Conservation (phyloP, 176 grass and related monocot genomes). For the Cymbopogon citratus region DNA sequence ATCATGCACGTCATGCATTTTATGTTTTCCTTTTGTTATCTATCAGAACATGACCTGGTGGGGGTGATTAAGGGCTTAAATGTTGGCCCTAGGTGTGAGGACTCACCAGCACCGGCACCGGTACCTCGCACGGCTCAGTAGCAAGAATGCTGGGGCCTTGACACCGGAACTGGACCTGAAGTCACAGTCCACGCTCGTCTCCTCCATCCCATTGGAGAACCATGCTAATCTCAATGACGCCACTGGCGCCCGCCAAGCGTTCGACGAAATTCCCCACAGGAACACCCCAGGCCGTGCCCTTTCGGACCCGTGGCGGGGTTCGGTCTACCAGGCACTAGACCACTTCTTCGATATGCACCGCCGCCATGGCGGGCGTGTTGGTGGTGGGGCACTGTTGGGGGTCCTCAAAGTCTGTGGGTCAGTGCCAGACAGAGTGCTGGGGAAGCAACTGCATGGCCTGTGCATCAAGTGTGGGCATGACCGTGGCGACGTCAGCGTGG, state of each 20-base stretch:
- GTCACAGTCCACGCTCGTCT: neutral
- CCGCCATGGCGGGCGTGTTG: neutral
- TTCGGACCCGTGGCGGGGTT: neutral
- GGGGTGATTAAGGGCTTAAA: neutral
- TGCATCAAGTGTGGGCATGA: constrained; percentile 31
- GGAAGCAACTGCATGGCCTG: constrained; percentile 55
- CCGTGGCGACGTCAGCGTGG: constrained; percentile 19
- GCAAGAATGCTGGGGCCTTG: neutral
- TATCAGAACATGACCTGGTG: too few species aligned
- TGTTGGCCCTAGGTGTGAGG: neutral
- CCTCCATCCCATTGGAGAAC: neutral
- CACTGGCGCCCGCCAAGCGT: constrained; percentile 14
- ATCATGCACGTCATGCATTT: too few species aligned
- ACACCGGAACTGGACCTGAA: neutral
- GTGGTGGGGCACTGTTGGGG: constrained; percentile 16
- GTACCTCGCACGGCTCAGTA: neutral
- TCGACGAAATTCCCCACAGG: constrained; percentile 36
- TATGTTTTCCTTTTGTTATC: too few species aligned
- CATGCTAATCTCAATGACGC: neutral
- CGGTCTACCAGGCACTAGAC: constrained; percentile 4
- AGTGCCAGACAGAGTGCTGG: constrained; percentile 10
- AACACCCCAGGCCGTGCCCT: neutral
- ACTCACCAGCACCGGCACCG: neutral
- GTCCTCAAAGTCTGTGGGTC: constrained; percentile 27
- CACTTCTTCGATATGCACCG: constrained; percentile 23